Evolutionary conservation across 2,329 filamentous ascomycete genomes (phyloP), one percentile per base, ranked within the genome.

Genomic region (Rasamsonia emersonii): DNA sequence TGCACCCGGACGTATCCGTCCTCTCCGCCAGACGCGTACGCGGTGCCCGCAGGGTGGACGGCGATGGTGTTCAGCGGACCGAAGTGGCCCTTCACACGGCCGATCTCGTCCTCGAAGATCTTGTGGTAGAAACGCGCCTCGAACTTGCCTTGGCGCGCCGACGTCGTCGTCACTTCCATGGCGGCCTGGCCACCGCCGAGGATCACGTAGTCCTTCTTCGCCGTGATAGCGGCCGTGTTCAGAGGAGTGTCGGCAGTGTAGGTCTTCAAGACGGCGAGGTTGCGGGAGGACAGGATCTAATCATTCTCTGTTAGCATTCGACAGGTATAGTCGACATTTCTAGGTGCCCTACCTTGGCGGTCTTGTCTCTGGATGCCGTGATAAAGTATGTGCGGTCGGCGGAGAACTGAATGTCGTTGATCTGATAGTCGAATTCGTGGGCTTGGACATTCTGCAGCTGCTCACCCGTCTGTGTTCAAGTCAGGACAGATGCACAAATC

Each of bases 61-160:
- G 91, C 88, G 49, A 98, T 86, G 42, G 91, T 95, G 73, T 98
- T 95, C 41, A 95, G 72, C 46, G 83, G 91, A 58, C 91, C 91
- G 65, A 98, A 98, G 65, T 98, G 91, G 43, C 91, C 91, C 58
- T 86, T 77, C 44, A 98, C 91, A 71, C 91, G 82, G 49, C 91
- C 91, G 54, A 96, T 89, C 71, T 98, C 91, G 64, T 98, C 89
- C 66, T 94, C 86, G 61, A 98, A 96, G 61, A 98, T 82, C 75
- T 93, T 96, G 79, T 98, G 91, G 74, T 95, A 98, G 75, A 98
- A 98, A 46, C 91, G 80, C 26, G 91, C 91, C 67, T 98, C 91
- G 71, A 98, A 98, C 69, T 96, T 96, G 67, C 91, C 91, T 72
- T 98, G 91, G 46, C 91, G 78, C 30, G 86, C 80, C 19, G 82